Percentiles rank a stretch among this genome's conserved stretches.
These are phyloP conservation scores for Neurospora sp. DNA, from an alignment of 495 filamentous ascomycete genomes.

Conservation along the genomic window DNA sequence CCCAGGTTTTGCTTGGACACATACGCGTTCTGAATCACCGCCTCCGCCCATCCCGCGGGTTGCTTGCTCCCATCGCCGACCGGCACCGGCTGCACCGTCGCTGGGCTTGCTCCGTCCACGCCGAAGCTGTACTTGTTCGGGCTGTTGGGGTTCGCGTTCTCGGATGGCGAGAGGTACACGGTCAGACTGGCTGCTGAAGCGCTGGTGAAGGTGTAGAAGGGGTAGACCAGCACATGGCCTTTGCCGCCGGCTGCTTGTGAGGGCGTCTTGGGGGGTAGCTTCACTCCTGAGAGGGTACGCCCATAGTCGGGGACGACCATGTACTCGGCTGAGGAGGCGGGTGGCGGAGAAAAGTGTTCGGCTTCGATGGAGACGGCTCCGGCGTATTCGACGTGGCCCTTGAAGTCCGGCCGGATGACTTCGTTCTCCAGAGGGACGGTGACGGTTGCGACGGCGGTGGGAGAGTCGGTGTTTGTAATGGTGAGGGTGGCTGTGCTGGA, in stretches of 20 bases:
- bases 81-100: conserved; percentile 38
- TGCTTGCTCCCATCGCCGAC: conserved; percentile 27
- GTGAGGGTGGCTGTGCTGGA: conserved; percentile 26
- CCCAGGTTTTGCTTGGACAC: conserved; percentile 35
- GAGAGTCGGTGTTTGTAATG: conserved; percentile 30
- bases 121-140: conserved; percentile 45
- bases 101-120: conserved; percentile 34
- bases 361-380: conserved; percentile 45
- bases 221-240: conserved; percentile 44
- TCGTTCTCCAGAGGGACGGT: conserved; percentile 44
- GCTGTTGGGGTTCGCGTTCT: conserved; percentile 40
- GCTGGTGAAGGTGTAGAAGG: conserved; percentile 45
- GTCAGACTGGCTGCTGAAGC: conserved; percentile 36
- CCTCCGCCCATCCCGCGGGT: conserved; percentile 42
- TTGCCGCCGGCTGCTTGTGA: conserved; percentile 23
- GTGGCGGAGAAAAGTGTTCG: conserved; percentile 34
- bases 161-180: conserved; percentile 42
- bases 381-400: conserved; percentile 47
- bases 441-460: conserved; percentile 32
- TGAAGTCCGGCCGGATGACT: conserved; percentile 36
- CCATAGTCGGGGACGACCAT: conserved; percentile 36
- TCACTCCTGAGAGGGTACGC: conserved; percentile 44
- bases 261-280: conserved; percentile 36
- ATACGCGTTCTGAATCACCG: conserved; percentile 44
- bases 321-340: conserved; percentile 26